Conservation (phyloP, 2,329 filamentous ascomycete genomes). For the Macrophomina tecta region DNA sequence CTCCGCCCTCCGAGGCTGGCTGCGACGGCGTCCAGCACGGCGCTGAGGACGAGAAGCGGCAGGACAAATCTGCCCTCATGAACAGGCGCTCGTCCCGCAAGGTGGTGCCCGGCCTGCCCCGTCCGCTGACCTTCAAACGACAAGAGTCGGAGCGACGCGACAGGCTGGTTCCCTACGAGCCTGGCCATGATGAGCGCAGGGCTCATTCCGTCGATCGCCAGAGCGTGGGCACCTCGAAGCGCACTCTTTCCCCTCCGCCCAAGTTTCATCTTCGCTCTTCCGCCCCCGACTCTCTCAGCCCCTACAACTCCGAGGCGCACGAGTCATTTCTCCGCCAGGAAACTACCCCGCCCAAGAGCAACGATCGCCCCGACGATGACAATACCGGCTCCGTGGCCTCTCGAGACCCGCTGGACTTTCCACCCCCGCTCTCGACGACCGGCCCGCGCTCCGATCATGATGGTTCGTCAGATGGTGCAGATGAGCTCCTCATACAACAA, state of each 20-base stretch:
- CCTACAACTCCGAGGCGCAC: slow-evolving; percentile 33
- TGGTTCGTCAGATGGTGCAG: slow-evolving; percentile 43
- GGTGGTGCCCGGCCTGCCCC: slow-evolving; percentile 79
- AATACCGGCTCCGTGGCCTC: slow-evolving; percentile 39
- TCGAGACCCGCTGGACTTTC: neutral
- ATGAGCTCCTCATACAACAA: slow-evolving; percentile 71
- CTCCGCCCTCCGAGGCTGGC: slow-evolving; percentile 30
- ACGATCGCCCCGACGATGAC: slow-evolving; percentile 38
- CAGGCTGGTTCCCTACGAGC: slow-evolving; percentile 68
- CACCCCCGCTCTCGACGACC: slow-evolving; percentile 35
- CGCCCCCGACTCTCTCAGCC: slow-evolving; percentile 46
- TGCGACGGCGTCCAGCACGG: slow-evolving; percentile 31
- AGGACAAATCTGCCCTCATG: slow-evolving; percentile 34
- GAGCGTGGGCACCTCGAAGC: slow-evolving; percentile 45
- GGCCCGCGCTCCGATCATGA: slow-evolving; percentile 41
- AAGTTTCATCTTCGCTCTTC: slow-evolving; percentile 46
- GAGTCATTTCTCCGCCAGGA: slow-evolving; percentile 19
- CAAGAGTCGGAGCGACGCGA: slow-evolving; percentile 82
- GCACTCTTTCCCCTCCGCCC: slow-evolving; percentile 50
- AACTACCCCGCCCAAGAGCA: neutral
- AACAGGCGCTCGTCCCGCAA: slow-evolving; percentile 50
- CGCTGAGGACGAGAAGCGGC: slow-evolving; percentile 43
- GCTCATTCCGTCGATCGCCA: slow-evolving; percentile 67
- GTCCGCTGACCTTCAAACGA: slow-evolving; percentile 78
- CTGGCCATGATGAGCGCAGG: slow-evolving; percentile 70